phyloP scores from a whole-genome alignment of 164 flowering plant genomes.

The Warburgia ugandensis region DNA sequence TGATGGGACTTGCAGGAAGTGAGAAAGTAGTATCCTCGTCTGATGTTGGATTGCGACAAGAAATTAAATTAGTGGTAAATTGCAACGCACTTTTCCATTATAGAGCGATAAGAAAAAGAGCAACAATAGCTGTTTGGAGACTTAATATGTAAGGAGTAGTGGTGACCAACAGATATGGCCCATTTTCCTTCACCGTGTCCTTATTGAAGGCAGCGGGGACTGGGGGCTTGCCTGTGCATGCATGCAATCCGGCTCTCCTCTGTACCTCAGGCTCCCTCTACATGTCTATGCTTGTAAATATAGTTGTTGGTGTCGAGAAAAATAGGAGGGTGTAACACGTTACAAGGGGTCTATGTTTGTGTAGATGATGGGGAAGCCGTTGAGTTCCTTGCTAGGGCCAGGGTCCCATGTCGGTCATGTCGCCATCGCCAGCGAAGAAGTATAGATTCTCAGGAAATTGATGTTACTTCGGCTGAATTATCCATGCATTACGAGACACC shows the following conservation, averaged over 20 bases:
- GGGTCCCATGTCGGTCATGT: slow-evolving; percentile 7
- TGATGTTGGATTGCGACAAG: slow-evolving; percentile 5
- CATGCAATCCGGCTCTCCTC: too few species aligned
- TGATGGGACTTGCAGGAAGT: slow-evolving; percentile 11
- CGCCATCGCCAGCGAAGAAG: slow-evolving; percentile 18
- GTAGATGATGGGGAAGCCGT: slow-evolving; percentile 20
- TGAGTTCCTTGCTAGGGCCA: slow-evolving; percentile 22
- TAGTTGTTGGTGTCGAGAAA: neutral
- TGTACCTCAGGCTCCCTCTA: too few species aligned
- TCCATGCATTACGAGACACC: slow-evolving; percentile 12
- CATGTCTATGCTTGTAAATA: neutral
- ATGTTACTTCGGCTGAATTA: slow-evolving; percentile 16
- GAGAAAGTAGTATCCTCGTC: neutral
- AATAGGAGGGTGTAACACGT: slow-evolving; percentile 7
- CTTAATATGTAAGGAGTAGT: slow-evolving; percentile 8
- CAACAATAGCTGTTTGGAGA: slow-evolving; percentile 4
- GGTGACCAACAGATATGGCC: slow-evolving; percentile 16
- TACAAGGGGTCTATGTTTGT: slow-evolving; percentile 15
- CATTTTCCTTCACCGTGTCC: slow-evolving; percentile 18
- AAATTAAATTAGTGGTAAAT: slow-evolving; percentile 9
- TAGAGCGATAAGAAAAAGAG: neutral
- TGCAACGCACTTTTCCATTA: slow-evolving; percentile 7
- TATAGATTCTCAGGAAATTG: slow-evolving; percentile 21
- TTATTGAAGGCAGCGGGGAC: slow-evolving; percentile 12
- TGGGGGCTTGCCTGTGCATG: slow-evolving; percentile 17